A percentile compares a stretch with the other conserved stretches of the same genome.
phyloP scores from a whole-genome alignment of 2,329 filamentous ascomycete species.

The Fusarium tricinctum region DNA sequence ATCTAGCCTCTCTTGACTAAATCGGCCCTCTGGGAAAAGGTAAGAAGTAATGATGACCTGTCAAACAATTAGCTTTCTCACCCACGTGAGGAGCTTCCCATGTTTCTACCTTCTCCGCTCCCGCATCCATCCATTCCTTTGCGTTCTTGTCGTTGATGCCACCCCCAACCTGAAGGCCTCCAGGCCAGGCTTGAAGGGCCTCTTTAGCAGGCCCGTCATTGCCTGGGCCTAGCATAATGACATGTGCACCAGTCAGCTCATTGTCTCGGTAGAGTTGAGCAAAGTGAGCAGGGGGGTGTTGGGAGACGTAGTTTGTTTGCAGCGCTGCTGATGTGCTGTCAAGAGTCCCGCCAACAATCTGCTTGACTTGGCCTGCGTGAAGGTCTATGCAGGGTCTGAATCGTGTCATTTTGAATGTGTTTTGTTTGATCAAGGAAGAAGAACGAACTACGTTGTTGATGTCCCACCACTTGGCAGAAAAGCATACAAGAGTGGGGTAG shows the following conservation, averaged over 20 bases:
- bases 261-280: slow-evolving; percentile 84
- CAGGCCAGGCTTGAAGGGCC: slow-evolving; percentile 83
- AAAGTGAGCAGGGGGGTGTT: slow-evolving; percentile 84
- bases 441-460: slow-evolving; percentile 12
- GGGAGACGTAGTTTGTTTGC: slow-evolving; percentile 93
- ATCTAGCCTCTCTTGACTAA: slow-evolving; percentile 82
- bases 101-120: slow-evolving; percentile 83
- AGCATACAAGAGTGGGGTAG: slow-evolving; percentile 38
- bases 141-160: slow-evolving; percentile 92
- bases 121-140: slow-evolving; percentile 84
- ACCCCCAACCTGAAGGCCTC: slow-evolving; percentile 89
- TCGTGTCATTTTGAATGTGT: slow-evolving; percentile 77
- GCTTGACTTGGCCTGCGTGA: slow-evolving; percentile 97
- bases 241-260: slow-evolving; percentile 83
- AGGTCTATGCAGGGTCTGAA: slow-evolving; percentile 98
- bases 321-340: slow-evolving; percentile 75
- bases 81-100: neutral
- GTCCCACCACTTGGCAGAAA: slow-evolving; percentile 32
- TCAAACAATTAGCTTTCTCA: slow-evolving; percentile 40
- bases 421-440: slow-evolving; percentile 10
- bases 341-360: slow-evolving; percentile 96
- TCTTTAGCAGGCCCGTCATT: slow-evolving; percentile 85
- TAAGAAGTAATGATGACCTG: slow-evolving; percentile 98
- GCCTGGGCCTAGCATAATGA: slow-evolving; percentile 94
- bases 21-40: slow-evolving; percentile 87